Evolutionary conservation across 2,329 filamentous ascomycete genomes (phyloP).

Genomic region (Hypoxylon sp.): DNA sequence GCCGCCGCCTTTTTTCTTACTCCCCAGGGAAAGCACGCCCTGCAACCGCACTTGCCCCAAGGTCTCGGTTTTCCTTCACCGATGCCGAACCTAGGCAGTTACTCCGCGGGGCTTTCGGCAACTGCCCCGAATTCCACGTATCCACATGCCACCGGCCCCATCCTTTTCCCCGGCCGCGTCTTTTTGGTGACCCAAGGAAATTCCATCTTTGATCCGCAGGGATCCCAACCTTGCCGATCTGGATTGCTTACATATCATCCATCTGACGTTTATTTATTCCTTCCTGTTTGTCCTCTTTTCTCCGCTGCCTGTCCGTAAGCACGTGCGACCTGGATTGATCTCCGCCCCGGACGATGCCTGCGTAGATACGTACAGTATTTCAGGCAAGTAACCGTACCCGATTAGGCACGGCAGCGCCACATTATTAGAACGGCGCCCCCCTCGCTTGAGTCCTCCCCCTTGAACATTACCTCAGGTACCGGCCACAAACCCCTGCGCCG

Average conservation of each 20-base stretch:
- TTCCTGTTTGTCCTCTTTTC: not conserved
- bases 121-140: not conserved
- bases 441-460: not conserved
- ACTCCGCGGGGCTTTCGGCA: not conserved
- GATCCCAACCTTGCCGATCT: not conserved
- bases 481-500: not conserved
- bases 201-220: not conserved
- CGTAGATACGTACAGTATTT: not conserved
- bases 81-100: slow-evolving; percentile 16
- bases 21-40: not conserved
- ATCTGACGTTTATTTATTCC: not conserved
- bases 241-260: not conserved
- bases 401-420: not conserved
- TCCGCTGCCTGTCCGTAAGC: not conserved
- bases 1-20: not conserved
- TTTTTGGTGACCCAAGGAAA: not conserved
- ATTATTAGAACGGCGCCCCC: not conserved
- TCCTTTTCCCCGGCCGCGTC: slow-evolving; percentile 2
- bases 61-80: slow-evolving; percentile 8
- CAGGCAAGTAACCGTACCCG: not conserved
- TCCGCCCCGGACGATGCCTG: not conserved
- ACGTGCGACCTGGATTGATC: not conserved
- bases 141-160: slow-evolving; percentile 5
- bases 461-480: not conserved
- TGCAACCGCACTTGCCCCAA: not conserved